Base-by-base conservation (phyloP, 305 asterid genomes). In the Lippia alba region DNA sequence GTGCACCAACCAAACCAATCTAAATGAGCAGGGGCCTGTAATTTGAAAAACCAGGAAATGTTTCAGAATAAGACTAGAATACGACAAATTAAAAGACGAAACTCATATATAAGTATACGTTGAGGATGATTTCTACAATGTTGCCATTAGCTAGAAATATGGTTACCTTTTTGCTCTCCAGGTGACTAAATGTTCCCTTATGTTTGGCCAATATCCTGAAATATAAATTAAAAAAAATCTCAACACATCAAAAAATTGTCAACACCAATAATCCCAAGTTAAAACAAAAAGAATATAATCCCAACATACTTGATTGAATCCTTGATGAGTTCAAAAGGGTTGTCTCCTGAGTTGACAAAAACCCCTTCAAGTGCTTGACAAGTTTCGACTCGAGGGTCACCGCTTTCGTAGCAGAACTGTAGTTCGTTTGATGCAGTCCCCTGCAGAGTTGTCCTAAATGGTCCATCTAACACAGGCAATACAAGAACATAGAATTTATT, bases 1-100 rank as follows among this genome's bases (percentile, higher is more conserved):
- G 90, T 78, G 58, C 85, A 82, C 90, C 90, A 80, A 24, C 87
- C 90, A 46, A 85, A 85, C 83, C 85, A 84, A 62, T 85, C 85
- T 46, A 85, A 73, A 60, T 80, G 87, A 3, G 85, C 79, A 3
- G 85, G 84, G 10, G 15, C 51, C 84, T 81, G 78, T 58, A 61
- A 4, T 57, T 69, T 19, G 10, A 32, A 61, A 24, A 24, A 24
- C 30, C 30, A 3, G 3, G 30, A 24, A 24, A 24, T 24, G 30
- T 24, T 24, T 24, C 30, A 24, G 30, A 24, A 1, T 24, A 24
- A 17, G 51, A 41, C 20, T 53, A 41, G 30, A 24, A 24, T 24
- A 24, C 30, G 30, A 36, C 41, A 36, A 36, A 8, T 0, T 36
- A 36, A 36, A 36, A 8, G 3, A 36, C 41, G 9, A 36, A 36